A percentile compares a stretch with the other conserved stretches of the same genome.
Evolutionary conservation across 306 rosid species (phyloP).

Genomic region (Benincasa hispida): DNA sequence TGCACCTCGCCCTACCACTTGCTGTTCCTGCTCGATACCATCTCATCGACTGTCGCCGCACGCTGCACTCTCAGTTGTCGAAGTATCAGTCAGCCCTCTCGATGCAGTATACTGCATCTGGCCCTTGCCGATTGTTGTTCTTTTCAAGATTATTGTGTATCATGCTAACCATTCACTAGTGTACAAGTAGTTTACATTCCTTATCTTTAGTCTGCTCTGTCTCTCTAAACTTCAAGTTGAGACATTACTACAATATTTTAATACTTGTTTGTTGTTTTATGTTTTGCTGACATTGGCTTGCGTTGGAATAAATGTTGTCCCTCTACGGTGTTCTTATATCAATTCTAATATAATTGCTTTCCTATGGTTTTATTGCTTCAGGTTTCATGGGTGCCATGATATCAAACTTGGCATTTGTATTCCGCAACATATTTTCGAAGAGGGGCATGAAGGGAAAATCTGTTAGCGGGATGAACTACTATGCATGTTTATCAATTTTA

Average conservation of each 20-base stretch:
- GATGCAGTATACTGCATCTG: too few relatives aligned
- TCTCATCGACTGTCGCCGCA: too few relatives aligned
- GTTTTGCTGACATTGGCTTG: not conserved
- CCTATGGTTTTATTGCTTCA: slow-evolving; percentile 11
- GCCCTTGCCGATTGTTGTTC: not conserved
- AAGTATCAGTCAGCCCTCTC: too few relatives aligned
- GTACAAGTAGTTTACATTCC: not conserved
- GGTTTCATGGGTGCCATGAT: slow-evolving; percentile 98
- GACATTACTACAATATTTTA: not conserved
- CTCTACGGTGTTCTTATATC: not conserved
- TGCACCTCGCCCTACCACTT: too few relatives aligned
- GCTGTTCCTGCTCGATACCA: too few relatives aligned
- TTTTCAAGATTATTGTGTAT: not conserved
- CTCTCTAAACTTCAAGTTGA: slow-evolving; percentile 1
- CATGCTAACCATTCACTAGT: not conserved
- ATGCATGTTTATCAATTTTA: too few relatives aligned
- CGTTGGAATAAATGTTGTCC: not conserved
- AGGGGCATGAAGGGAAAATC: too few relatives aligned
- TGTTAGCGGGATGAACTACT: too few relatives aligned
- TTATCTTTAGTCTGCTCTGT: too few relatives aligned
- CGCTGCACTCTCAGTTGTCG: too few relatives aligned
- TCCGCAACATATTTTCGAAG: too few relatives aligned
- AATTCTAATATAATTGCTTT: not conserved
- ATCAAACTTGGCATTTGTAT: slow-evolving; percentile 88
- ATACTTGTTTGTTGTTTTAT: not conserved